Conservation (phyloP, 164 flowering plant species). For the grape (Vitis vinifera) region ASM3070453v1 NC_081814.1:5511001-5511500, state of each 20-base stretch:
- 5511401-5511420: constrained; percentile 6
- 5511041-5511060: constrained; percentile 23
- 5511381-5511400: constrained; percentile 12
- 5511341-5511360: constrained; percentile 12
- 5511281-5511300: neutral
- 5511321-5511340: constrained; percentile 6
- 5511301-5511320: neutral
- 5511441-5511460: constrained; percentile 14
- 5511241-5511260: constrained; percentile 24
- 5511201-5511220: constrained; percentile 14
- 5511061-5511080: neutral
- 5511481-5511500: constrained; percentile 12
- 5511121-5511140: constrained; percentile 22
- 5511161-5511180: constrained; percentile 15
- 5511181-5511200: constrained; percentile 6
- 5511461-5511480: constrained; percentile 21
- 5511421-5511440: constrained; percentile 15
- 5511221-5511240: constrained; percentile 15
- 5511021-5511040: constrained; percentile 15
- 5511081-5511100: constrained; percentile 13
- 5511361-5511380: constrained; percentile 30
- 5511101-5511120: constrained; percentile 13
- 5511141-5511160: constrained; percentile 24
- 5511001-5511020: constrained; percentile 23
- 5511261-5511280: constrained; percentile 4